phyloP scores from a whole-genome alignment of 176 grass and related monocot species.

The Urochloa ruziziensis region DNA sequence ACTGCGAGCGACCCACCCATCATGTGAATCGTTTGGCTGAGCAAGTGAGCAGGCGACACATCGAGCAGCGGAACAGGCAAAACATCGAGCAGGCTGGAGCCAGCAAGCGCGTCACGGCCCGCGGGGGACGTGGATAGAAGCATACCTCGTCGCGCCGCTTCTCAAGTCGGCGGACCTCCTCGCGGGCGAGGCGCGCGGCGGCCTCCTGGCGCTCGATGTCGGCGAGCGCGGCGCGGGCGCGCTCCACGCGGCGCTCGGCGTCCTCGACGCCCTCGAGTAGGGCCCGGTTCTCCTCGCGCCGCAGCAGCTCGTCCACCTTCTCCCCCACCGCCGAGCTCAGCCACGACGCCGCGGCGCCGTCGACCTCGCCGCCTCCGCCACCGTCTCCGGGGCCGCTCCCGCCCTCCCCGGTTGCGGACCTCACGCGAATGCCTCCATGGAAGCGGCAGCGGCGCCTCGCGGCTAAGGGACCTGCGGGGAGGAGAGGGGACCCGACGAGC shows the following conservation, averaged over 20 bases:
- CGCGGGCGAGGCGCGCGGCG: conserved; percentile 43
- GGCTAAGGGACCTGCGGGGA: neutral
- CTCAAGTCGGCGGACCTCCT: conserved; percentile 71
- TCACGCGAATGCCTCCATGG: conserved; percentile 11
- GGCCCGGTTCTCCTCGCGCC: conserved; percentile 65
- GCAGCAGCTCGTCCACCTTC: conserved; percentile 76
- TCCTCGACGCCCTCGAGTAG: conserved; percentile 69
- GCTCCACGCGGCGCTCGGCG: conserved; percentile 75
- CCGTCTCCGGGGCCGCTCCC: neutral
- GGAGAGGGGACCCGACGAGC: conserved; percentile 18
- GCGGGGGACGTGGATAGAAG: neutral
- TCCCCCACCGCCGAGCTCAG: conserved; percentile 53
- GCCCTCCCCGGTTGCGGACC: conserved; percentile 36
- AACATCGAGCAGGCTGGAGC: neutral
- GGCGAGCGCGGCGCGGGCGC: conserved; percentile 66
- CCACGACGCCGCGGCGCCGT: neutral
- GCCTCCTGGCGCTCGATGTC: conserved; percentile 67
- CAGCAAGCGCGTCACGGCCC: neutral
- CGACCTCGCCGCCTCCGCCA: neutral
- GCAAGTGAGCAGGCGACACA: conserved; percentile 19
- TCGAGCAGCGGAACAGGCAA: conserved; percentile 16
- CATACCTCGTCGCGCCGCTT: conserved; percentile 61
- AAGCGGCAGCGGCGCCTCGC: neutral
- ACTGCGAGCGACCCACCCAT: neutral
- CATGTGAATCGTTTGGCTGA: too few species aligned